Evolutionary conservation across 352 stramenopile species (phyloP).

Genomic region (Blastocystis sp.): DNA sequence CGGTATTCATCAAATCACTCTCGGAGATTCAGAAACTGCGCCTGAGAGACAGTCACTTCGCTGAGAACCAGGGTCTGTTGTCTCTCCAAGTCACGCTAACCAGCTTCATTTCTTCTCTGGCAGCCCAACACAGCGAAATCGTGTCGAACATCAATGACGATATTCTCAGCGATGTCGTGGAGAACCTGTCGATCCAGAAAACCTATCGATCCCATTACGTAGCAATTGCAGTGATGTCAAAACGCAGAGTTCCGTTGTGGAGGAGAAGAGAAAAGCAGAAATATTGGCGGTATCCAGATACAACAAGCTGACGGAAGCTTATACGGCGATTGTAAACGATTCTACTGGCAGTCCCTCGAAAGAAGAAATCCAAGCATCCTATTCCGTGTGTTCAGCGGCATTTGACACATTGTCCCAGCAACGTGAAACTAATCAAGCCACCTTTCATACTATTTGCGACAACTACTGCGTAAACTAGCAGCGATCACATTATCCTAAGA

Average conservation of each 20-base stretch:
- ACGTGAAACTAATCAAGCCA: not conserved
- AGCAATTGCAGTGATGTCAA: not conserved
- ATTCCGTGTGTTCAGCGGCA: not conserved
- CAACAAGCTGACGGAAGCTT: no score
- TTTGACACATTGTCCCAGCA: not conserved
- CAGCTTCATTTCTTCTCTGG: conserved; percentile 12
- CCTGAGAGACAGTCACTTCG: not conserved
- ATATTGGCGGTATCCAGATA: no score
- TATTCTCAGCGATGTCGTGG: conserved; percentile 1
- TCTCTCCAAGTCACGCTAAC: conserved; percentile 9
- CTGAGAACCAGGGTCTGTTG: conserved; percentile 17
- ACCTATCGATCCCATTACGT: conserved; percentile 20
- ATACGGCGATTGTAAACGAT: not conserved
- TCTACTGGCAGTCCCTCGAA: not conserved
- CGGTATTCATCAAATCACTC: conserved; percentile 1
- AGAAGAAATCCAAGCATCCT: not conserved
- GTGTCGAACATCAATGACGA: conserved; percentile 17
- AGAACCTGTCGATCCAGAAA: conserved; percentile 30
- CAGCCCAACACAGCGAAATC: not conserved
- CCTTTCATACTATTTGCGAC: not conserved
- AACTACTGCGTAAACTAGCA: conserved; percentile 1
- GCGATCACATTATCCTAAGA: not conserved
- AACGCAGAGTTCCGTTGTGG: not conserved
- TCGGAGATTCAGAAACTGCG: conserved; percentile 6
- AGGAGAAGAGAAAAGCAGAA: not conserved